Evolutionary conservation across 306 rosid species (phyloP).

Genomic region (Styphnolobium japonicum): DNA sequence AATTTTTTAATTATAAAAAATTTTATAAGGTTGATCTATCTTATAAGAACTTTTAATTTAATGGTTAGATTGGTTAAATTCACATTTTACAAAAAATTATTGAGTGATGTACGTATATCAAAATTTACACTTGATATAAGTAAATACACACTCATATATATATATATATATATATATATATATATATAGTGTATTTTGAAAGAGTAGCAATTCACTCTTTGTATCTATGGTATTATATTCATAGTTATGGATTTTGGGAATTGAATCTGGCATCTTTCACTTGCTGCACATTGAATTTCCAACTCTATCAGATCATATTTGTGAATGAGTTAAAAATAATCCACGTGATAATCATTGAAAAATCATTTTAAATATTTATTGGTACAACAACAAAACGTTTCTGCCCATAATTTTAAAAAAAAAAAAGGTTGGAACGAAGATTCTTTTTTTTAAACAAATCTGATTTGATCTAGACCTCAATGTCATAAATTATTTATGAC

Average conservation of each 20-base stretch:
- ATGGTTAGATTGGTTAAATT: too few relatives aligned
- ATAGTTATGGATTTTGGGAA: not conserved
- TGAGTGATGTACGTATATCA: too few relatives aligned
- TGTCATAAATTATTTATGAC: not conserved
- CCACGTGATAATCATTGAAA: conserved; percentile 37
- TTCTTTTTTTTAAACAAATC: conserved; percentile 1
- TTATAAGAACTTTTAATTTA: too few relatives aligned
- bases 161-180: too few relatives aligned
- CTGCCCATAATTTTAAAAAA: conserved; percentile 12
- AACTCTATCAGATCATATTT: not conserved
- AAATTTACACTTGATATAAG: too few relatives aligned
- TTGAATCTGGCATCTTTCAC: conserved; percentile 1
- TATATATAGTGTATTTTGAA: not conserved
- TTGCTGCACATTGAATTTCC: not conserved
- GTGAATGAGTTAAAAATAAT: not conserved
- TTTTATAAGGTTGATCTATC: too few relatives aligned
- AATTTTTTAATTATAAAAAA: too few relatives aligned
- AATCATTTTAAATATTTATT: not conserved
- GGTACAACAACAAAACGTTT: conserved; percentile 51
- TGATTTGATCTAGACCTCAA: conserved; percentile 21
- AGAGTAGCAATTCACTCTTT: not conserved
- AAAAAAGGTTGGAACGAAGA: not conserved
- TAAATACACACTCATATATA: too few relatives aligned
- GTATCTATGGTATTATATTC: not conserved
- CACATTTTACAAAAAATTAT: too few relatives aligned